Conservation (phyloP, 169 alveolate genomes). For the Plasmodium coatneyi region DNA sequence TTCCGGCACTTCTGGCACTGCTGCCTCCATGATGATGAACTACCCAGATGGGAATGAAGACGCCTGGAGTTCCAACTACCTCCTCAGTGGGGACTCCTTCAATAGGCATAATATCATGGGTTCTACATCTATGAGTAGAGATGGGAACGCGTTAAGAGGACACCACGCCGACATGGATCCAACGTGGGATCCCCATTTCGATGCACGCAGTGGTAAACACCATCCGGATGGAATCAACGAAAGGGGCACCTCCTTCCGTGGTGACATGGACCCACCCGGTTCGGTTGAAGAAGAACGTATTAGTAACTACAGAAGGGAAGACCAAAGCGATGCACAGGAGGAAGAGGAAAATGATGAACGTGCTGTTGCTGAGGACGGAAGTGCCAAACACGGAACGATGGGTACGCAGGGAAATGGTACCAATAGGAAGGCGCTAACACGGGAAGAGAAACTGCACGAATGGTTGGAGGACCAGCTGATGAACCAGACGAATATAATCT, state of each 20-base stretch:
- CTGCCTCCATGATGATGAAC: not conserved
- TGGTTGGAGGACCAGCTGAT: constrained; percentile 50
- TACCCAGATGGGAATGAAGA: not conserved
- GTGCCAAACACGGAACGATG: not conserved
- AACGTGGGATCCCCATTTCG: not conserved
- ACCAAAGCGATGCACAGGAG: not conserved
- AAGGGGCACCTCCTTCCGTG: not conserved
- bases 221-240: not conserved
- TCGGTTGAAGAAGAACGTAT: not conserved
- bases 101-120: not conserved
- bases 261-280: not conserved
- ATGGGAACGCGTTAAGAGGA: not conserved
- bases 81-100: not conserved
- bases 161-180: not conserved
- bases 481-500: constrained; percentile 39
- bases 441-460: constrained; percentile 54
- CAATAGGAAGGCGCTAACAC: constrained; percentile 9
- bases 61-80: not conserved
- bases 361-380: not conserved
- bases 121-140: not conserved
- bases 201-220: not conserved
- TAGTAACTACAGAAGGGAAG: not conserved
- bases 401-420: not conserved
- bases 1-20: not conserved
- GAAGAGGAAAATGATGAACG: not conserved